Conservation (phyloP, 495 filamentous ascomycete genomes). For the Lophiotrema nucula region DNA sequence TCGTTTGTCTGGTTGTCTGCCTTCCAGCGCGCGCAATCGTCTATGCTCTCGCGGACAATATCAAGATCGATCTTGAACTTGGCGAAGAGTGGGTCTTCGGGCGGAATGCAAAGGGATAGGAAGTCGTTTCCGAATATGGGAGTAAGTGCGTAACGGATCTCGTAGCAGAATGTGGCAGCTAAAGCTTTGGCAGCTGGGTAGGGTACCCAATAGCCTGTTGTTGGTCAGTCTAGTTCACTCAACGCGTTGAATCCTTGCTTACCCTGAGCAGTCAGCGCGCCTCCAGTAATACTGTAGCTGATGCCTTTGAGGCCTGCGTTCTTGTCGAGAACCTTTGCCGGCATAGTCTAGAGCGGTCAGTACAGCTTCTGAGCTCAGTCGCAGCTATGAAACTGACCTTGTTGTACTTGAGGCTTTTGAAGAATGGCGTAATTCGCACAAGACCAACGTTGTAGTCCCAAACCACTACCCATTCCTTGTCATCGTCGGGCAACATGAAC, state of each 20-base stretch:
- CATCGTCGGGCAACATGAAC: slow-evolving; percentile 71
- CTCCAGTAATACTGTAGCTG: slow-evolving; percentile 91
- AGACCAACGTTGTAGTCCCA: slow-evolving; percentile 98
- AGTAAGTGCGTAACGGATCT: slow-evolving; percentile 78
- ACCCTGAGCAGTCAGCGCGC: slow-evolving; percentile 88
- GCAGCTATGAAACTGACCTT: slow-evolving; percentile 59
- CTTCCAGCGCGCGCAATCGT: slow-evolving; percentile 47
- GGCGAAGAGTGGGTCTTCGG: slow-evolving; percentile 55
- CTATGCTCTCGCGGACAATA: slow-evolving; percentile 57
- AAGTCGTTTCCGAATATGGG: slow-evolving; percentile 86
- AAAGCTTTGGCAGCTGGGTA: slow-evolving; percentile 79
- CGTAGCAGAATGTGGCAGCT: slow-evolving; percentile 81
- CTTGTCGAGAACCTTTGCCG: slow-evolving; percentile 71
- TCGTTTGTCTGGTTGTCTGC: background rate
- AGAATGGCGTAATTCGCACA: slow-evolving; percentile 90
- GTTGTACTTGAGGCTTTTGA: slow-evolving; percentile 81
- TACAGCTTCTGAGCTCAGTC: background rate
- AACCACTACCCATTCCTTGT: slow-evolving; percentile 72
- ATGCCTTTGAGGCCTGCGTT: slow-evolving; percentile 84
- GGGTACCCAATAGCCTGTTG: slow-evolving; percentile 93
- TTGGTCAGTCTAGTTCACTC: slow-evolving; percentile 23
- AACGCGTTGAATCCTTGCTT: slow-evolving; percentile 25
- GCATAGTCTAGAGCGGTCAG: slow-evolving; percentile 64
- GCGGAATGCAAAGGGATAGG: slow-evolving; percentile 64
- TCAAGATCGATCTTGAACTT: slow-evolving; percentile 66